Evolutionary conservation across 2,329 filamentous ascomycete species (phyloP), one percentile per base, ranked within the genome.

Genomic region (Fusarium paranaense): DNA sequence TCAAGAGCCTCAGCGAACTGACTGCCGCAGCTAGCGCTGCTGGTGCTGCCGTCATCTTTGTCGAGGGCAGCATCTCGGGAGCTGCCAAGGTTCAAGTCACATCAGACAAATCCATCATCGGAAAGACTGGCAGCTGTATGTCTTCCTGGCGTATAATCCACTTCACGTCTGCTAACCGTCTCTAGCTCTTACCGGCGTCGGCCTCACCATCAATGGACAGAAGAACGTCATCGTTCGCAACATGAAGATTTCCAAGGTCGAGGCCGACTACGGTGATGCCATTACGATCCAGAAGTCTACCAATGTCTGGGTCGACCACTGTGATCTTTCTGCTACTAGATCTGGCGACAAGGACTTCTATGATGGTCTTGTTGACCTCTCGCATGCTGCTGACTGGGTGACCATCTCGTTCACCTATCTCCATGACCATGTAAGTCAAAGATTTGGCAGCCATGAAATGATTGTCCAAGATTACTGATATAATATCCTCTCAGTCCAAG

Each of bases 211-310:
- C 10, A 61, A 64, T 2, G 71, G 69, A 1, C 69, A 77, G 27
- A 70, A 70, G 52, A 90, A 91, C 72, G 88, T 90, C 58, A 90
- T 91, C 65, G 78, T 91, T 58, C 87, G 86, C 56, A 90, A 91
- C 81, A 78, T 91, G 40, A 87, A 86, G 71, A 85, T 89, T 70
- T 78, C 83, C 69, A 86, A 88, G 66, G 86, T 89, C 2, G 72
- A 72, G n/a, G 81, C 84, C 8, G 80, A 82, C 10, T 81, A 83
- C 35, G 87, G 87, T 40, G 89, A 91, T 78, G 85, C 87, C 42
- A 83, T 91, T 62, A 84, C 85, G 3, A 82, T 89, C 4, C 84
- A 90, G 70, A 76, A 78, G 3, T 82, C 84, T 2, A 84, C 78
- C 6, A 87, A 88, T 64, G 83, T 91, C 32, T 87, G 86, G 85